Conservation (phyloP, 257 asterid genomes). For the Forsythia viridissima region DNA sequence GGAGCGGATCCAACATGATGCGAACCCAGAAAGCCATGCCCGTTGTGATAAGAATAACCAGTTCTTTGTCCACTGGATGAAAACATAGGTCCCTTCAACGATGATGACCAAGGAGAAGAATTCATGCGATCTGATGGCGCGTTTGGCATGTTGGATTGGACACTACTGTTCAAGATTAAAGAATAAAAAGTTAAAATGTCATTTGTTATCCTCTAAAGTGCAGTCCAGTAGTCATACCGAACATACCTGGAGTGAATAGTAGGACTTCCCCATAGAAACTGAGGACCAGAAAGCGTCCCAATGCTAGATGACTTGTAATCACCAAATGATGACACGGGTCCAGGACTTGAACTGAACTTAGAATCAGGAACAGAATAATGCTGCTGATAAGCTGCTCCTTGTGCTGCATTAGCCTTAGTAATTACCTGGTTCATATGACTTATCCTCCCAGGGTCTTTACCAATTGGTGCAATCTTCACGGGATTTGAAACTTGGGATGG, state of each 20-base stretch:
- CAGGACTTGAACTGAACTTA: constrained; percentile 60
- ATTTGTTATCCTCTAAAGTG: background rate
- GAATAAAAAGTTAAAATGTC: background rate
- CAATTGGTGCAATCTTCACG: constrained; percentile 75
- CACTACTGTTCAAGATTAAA: background rate
- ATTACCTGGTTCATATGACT: constrained; percentile 37
- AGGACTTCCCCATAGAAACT: constrained; percentile 97
- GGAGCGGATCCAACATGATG: constrained; percentile 97
- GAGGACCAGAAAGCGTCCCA: constrained; percentile 91
- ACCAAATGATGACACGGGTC: constrained; percentile 52
- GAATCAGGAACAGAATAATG: constrained; percentile 52
- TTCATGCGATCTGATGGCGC: constrained; percentile 38
- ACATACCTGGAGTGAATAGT: constrained; percentile 36
- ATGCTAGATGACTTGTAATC: constrained; percentile 71
- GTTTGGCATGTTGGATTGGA: background rate
- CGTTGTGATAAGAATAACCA: constrained; percentile 52
- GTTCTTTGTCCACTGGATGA: constrained; percentile 48
- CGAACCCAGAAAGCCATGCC: constrained; percentile 54
- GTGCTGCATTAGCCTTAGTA: constrained; percentile 26
- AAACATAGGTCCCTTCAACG: constrained; percentile 47
- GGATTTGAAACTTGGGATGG: constrained; percentile 36
- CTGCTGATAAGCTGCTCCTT: constrained; percentile 39
- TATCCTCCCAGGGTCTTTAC: constrained; percentile 67
- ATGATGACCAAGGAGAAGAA: constrained; percentile 62
- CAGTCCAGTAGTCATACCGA: constrained; percentile 36